Conservation (phyloP, 148 eudicot species). For the Silene uniflora region DNA sequence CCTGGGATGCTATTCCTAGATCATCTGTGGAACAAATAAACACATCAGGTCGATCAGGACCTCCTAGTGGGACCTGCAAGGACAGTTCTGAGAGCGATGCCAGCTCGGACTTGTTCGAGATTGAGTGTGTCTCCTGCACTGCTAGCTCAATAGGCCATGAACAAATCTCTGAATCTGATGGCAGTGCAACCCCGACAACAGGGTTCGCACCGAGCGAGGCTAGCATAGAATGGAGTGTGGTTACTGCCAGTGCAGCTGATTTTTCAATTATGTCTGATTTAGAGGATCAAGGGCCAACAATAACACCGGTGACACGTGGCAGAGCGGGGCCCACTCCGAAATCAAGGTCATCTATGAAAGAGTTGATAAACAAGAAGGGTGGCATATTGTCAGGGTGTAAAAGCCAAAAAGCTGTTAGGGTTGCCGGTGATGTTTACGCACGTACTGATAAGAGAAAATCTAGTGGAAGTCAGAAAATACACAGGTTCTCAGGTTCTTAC, state of each 20-base stretch:
- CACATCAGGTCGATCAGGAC: background rate
- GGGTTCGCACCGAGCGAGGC: slow-evolving; percentile 84
- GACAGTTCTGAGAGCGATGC: slow-evolving; percentile 46
- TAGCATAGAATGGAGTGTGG: slow-evolving; percentile 82
- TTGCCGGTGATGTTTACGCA: background rate
- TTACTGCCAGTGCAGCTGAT: slow-evolving; percentile 77
- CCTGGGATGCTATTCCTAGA: slow-evolving; percentile 35
- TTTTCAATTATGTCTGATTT: slow-evolving; percentile 15
- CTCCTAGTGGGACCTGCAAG: slow-evolving; percentile 20
- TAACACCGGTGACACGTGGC: background rate
- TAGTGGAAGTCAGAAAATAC: slow-evolving; percentile 20
- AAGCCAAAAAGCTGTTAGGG: background rate
- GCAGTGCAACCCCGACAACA: slow-evolving; percentile 31
- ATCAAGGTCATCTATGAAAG: background rate
- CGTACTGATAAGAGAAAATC: background rate
- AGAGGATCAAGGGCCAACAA: slow-evolving; percentile 34
- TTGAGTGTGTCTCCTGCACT: slow-evolving; percentile 45
- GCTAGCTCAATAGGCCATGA: slow-evolving; percentile 20
- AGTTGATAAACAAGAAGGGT: slow-evolving; percentile 5
- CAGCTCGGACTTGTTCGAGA: slow-evolving; percentile 68
- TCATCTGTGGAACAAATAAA: background rate
- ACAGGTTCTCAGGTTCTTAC: slow-evolving; percentile 28
- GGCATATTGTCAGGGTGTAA: background rate
- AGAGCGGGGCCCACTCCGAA: slow-evolving; percentile 5
- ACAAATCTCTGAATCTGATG: background rate